phyloP scores from a whole-genome alignment of 768 basidiomycete genomes.

The Obba rivulosa region DNA sequence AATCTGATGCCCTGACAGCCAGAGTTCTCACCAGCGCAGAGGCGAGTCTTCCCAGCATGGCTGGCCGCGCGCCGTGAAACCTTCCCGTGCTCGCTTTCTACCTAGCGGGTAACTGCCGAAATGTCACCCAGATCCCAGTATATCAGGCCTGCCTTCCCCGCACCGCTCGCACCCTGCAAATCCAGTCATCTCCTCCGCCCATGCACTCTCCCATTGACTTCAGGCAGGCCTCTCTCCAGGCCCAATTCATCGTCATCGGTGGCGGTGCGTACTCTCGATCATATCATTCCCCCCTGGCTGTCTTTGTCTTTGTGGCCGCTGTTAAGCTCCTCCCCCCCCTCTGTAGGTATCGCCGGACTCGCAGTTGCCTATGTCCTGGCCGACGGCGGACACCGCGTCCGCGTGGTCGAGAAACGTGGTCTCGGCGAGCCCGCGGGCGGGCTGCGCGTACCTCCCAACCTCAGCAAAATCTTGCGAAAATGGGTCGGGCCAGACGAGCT shows the following conservation, averaged over 20 bases:
- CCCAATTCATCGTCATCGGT: conserved; percentile 41
- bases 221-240: conserved; percentile 19
- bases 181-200: conserved; percentile 1
- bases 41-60: no score
- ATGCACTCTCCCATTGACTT: conserved; percentile 6
- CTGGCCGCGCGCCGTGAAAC: no score
- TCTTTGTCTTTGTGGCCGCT: not conserved
- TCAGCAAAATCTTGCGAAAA: conserved; percentile 47
- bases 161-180: not conserved
- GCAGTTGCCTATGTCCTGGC: conserved; percentile 50
- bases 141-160: not conserved
- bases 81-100: not conserved
- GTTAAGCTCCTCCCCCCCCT: not conserved
- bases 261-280: conserved; percentile 30
- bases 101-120: conserved; percentile 2
- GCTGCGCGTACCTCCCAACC: conserved; percentile 50
- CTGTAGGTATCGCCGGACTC: conserved; percentile 45
- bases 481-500: conserved; percentile 50
- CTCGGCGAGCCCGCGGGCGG: conserved; percentile 34
- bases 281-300: conserved; percentile 1
- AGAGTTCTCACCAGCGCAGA: no score
- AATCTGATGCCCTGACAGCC: no score
- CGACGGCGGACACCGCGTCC: conserved; percentile 55
- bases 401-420: conserved; percentile 46
- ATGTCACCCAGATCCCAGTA: conserved; percentile 1